phyloP scores from a whole-genome alignment of 2,329 filamentous ascomycete genomes.

The Diplocarpon mali region DNA sequence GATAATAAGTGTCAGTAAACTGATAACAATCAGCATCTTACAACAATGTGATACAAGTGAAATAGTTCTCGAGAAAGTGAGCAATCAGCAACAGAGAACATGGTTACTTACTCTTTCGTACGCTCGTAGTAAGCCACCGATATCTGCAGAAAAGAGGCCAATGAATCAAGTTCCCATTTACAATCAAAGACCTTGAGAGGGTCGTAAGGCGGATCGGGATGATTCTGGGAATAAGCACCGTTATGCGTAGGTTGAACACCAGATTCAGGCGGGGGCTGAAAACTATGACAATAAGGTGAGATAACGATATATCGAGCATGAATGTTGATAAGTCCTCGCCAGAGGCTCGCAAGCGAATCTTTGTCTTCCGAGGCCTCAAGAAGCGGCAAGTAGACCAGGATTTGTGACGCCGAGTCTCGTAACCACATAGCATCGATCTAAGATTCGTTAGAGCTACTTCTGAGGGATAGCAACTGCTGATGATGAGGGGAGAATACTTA shows the following conservation, averaged over 20 bases:
- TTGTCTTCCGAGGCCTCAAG: conserved; percentile 41
- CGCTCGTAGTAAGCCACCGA: conserved; percentile 66
- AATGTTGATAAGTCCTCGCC: conserved; percentile 59
- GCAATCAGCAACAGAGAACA: too few species aligned
- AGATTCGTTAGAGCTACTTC: background rate
- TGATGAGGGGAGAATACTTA: background rate
- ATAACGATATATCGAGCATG: conserved; percentile 57
- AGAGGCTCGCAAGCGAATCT: conserved; percentile 54
- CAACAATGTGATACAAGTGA: too few species aligned
- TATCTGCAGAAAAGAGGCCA: conserved; percentile 76
- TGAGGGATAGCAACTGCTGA: background rate
- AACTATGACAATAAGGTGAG: conserved; percentile 81
- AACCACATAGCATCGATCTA: conserved; percentile 75
- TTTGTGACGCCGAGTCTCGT: conserved; percentile 69
- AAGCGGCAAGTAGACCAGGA: conserved; percentile 58
- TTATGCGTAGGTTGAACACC: conserved; percentile 48
- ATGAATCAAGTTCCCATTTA: conserved; percentile 89
- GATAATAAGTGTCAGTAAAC: background rate
- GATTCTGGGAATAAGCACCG: conserved; percentile 47
- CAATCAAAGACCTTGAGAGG: conserved; percentile 72
- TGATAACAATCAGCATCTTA: background rate
- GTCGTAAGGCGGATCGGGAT: conserved; percentile 60
- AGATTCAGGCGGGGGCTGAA: conserved; percentile 73
- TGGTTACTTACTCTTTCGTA: conserved; percentile 35
- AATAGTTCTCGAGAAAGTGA: too few species aligned